Conservation (phyloP, 306 rosid genomes). For the Macrotyloma uniflorum region DNA sequence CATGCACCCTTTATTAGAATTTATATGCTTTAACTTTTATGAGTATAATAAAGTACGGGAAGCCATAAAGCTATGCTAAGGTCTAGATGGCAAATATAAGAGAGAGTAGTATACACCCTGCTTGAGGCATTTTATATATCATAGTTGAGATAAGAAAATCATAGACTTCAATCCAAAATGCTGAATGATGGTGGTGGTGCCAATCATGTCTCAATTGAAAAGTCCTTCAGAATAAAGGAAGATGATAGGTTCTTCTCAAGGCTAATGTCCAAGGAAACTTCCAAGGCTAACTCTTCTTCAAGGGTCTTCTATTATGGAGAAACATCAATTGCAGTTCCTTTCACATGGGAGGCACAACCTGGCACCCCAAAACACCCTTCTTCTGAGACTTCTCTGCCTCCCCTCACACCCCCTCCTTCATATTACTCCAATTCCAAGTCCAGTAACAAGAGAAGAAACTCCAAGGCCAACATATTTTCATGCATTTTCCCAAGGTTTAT, state of each 20-base stretch:
- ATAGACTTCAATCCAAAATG: slow-evolving; percentile 26
- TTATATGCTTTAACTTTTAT: not conserved
- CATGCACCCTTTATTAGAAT: slow-evolving; percentile 13
- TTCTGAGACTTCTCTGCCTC: slow-evolving; percentile 41
- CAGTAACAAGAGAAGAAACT: slow-evolving; percentile 8
- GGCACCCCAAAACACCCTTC: slow-evolving; percentile 56
- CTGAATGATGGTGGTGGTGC: slow-evolving; percentile 8
- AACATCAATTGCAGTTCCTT: slow-evolving; percentile 50
- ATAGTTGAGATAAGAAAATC: not conserved
- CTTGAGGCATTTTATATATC: slow-evolving; percentile 8
- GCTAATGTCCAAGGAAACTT: slow-evolving; percentile 42
- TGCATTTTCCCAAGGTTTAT: slow-evolving; percentile 35
- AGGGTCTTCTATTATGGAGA: slow-evolving; percentile 51
- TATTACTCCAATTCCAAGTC: slow-evolving; percentile 41
- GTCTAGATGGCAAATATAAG: slow-evolving; percentile 15
- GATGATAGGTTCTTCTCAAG: slow-evolving; percentile 48
- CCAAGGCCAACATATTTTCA: slow-evolving; percentile 36
- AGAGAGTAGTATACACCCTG: slow-evolving; percentile 1
- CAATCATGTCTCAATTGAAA: slow-evolving; percentile 14
- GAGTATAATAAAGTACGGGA: not conserved
- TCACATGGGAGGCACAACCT: slow-evolving; percentile 55
- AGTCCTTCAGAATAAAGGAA: slow-evolving; percentile 49
- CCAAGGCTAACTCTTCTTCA: slow-evolving; percentile 46
- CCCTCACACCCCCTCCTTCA: slow-evolving; percentile 58
- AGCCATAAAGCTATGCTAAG: not conserved